Conservation (phyloP, 83 land plant species). For the Picea mariana region DNA sequence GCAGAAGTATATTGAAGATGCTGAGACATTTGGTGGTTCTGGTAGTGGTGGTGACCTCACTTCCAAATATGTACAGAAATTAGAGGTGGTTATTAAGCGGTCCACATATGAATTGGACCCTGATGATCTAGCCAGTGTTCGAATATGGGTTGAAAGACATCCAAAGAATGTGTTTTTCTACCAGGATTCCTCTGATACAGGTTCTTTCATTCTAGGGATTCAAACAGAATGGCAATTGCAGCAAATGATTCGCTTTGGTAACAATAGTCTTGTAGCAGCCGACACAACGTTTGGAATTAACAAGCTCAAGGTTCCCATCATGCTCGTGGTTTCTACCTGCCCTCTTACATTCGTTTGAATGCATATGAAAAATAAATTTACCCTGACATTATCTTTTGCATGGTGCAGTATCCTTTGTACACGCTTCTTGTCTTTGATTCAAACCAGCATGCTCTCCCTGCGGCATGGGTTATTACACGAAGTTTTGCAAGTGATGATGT, state of each 20-base stretch:
- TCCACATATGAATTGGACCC: slow-evolving; percentile 58
- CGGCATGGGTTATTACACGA: slow-evolving; percentile 26
- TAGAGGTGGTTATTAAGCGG: slow-evolving; percentile 66
- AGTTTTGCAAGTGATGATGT: not conserved
- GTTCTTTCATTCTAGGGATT: slow-evolving; percentile 63
- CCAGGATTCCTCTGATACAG: slow-evolving; percentile 56
- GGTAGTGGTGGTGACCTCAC: slow-evolving; percentile 70
- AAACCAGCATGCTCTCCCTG: slow-evolving; percentile 19
- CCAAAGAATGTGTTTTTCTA: slow-evolving; percentile 61
- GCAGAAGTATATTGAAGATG: slow-evolving; percentile 61
- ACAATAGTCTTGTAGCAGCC: slow-evolving; percentile 53
- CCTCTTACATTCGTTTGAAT: too few relatives aligned
- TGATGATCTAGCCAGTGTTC: slow-evolving; percentile 62
- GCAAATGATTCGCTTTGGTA: slow-evolving; percentile 77
- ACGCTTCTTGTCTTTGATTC: slow-evolving; percentile 27
- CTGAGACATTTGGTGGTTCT: slow-evolving; percentile 70
- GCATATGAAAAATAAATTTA: too few relatives aligned
- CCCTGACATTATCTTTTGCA: too few relatives aligned
- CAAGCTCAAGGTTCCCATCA: slow-evolving; percentile 58
- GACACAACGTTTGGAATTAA: slow-evolving; percentile 70
- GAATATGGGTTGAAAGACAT: slow-evolving; percentile 65
- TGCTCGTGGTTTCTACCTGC: too few relatives aligned
- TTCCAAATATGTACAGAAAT: slow-evolving; percentile 59
- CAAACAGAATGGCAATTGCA: slow-evolving; percentile 90
- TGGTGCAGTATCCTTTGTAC: slow-evolving; percentile 17